phyloP scores from a whole-genome alignment of 768 basidiomycete species.

The Termitomyces sp. region DNA sequence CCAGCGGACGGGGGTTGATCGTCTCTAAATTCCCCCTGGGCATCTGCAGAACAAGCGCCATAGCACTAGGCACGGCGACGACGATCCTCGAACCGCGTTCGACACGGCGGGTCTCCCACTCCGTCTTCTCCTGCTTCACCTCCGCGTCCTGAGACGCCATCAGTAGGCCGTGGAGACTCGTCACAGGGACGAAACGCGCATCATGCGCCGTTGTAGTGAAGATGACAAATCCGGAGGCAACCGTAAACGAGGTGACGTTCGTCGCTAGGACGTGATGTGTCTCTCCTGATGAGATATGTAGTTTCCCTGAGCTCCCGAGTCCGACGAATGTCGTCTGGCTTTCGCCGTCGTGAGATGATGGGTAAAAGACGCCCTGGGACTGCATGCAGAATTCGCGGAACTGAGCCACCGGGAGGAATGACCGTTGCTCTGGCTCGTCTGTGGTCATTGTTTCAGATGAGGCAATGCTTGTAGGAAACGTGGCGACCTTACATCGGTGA shows the following conservation, averaged over 20 bases:
- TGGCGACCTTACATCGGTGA: conserved; percentile 32
- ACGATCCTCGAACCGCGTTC: conserved; percentile 92
- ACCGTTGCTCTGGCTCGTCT: conserved; percentile 17
- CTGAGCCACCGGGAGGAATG: conserved; percentile 21
- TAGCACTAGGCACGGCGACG: conserved; percentile 78
- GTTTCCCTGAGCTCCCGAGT: conserved; percentile 57
- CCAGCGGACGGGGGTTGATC: conserved; percentile 87
- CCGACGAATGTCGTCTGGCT: conserved; percentile 47
- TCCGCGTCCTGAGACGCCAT: conserved; percentile 20
- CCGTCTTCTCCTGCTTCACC: conserved; percentile 21
- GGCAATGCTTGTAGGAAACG: not conserved
- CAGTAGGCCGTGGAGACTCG: conserved; percentile 20
- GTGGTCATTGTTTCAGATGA: not conserved
- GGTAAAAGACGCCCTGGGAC: conserved; percentile 25
- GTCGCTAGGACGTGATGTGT: conserved; percentile 34
- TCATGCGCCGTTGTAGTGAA: conserved; percentile 84
- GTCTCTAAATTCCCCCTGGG: conserved; percentile 96
- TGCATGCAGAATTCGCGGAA: conserved; percentile 63
- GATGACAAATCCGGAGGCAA: conserved; percentile 73
- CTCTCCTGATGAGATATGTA: conserved; percentile 42
- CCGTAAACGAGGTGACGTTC: conserved; percentile 67
- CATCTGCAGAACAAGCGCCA: conserved; percentile 95
- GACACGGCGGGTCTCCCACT: conserved; percentile 72
- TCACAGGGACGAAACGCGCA: conserved; percentile 65
- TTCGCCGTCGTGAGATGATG: conserved; percentile 12